A percentile compares a stretch with the other conserved stretches of the same genome.
These are phyloP conservation scores for Kodamaea kakaduensis DNA, from an alignment of 805 yeast genomes.

Conservation along the genomic window DNA sequence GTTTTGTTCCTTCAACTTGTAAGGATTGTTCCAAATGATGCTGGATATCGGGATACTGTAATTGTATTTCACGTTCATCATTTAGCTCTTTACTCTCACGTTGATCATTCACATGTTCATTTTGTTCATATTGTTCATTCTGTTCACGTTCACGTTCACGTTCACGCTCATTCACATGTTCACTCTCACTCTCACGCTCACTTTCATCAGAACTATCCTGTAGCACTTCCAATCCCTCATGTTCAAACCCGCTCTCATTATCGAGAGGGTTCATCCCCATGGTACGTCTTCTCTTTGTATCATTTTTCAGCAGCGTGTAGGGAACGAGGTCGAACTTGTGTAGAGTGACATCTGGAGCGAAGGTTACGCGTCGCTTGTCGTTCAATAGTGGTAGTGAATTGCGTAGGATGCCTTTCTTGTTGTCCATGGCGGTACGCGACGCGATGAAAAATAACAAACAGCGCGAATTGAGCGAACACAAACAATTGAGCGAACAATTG, in stretches of 20 bases:
- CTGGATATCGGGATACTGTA: no score
- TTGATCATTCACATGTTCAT: not conserved
- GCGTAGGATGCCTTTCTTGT: constrained; percentile 18
- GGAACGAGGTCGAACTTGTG: constrained; percentile 49
- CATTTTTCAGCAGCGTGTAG: constrained; percentile 10
- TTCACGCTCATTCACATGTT: constrained; percentile 9
- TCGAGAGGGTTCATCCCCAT: constrained; percentile 20
- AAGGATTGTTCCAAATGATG: no score
- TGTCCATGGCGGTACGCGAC: constrained; percentile 8
- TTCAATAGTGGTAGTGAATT: constrained; percentile 19
- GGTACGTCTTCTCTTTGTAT: constrained; percentile 24
- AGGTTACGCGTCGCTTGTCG: constrained; percentile 57
- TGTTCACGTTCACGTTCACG: not conserved
- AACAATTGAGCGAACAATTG: no score
- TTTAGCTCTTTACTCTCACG: no score
- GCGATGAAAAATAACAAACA: constrained; percentile 2
- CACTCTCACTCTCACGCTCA: constrained; percentile 6
- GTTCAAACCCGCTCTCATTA: no score
- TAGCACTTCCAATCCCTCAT: constrained; percentile 14
- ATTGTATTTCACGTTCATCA: no score
- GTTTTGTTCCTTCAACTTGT: not conserved
- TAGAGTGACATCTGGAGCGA: constrained; percentile 70
- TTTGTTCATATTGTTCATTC: not conserved
- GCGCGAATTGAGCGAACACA: no score
- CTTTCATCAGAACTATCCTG: constrained; percentile 24